Percentiles rank a stretch among this genome's conserved stretches.
These are phyloP conservation scores for Eutrema yunnanense DNA, from an alignment of 345 rosid species.

Conservation along the genomic window DNA sequence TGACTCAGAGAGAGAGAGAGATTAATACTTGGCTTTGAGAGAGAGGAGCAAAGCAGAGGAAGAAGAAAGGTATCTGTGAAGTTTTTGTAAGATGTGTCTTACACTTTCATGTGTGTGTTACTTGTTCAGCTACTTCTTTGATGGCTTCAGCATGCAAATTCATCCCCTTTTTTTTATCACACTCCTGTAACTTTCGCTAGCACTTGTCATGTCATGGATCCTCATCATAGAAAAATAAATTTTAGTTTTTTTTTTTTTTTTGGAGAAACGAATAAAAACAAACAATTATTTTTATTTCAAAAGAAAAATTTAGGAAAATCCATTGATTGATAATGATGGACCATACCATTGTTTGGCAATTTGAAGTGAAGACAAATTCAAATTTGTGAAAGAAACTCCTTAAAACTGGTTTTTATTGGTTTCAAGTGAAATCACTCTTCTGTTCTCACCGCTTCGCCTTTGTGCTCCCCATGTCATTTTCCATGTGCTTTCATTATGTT, in stretches of 20 bases:
- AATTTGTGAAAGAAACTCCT: not conserved
- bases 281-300: not conserved
- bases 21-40: constrained; percentile 25
- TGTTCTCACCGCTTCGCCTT: constrained; percentile 21
- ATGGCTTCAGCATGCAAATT: constrained; percentile 33
- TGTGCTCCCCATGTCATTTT: constrained; percentile 15
- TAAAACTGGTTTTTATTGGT: not conserved
- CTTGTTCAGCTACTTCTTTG: constrained; percentile 19
- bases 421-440: constrained; percentile 1
- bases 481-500: constrained; percentile 1
- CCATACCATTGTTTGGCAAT: constrained; percentile 20
- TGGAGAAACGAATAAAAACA: not conserved
- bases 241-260: too few relatives aligned
- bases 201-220: constrained; percentile 28
- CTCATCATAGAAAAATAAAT: not conserved
- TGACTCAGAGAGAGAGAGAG: constrained; percentile 20
- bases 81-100: constrained; percentile 28
- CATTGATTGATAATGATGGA: constrained; percentile 10
- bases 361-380: constrained; percentile 15
- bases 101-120: constrained; percentile 38
- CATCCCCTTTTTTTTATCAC: constrained; percentile 19
- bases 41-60: not conserved
- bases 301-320: not conserved
- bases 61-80: constrained; percentile 42
- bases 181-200: not conserved